Conservation (phyloP, 352 stramenopile species). For the Albugo laibachii region DNA sequence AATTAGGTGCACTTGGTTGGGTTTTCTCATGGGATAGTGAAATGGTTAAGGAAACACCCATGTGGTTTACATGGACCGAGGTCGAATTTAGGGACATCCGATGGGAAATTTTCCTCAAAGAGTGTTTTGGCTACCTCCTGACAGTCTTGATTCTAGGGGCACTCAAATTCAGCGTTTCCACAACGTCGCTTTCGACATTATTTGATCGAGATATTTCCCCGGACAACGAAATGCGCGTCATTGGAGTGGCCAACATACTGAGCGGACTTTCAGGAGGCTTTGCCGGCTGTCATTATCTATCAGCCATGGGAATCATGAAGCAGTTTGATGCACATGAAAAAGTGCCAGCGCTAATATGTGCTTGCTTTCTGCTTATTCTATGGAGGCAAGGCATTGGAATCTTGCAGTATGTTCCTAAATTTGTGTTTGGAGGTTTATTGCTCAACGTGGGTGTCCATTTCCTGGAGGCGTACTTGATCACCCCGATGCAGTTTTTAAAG, state of each 20-base stretch:
- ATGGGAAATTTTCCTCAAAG: slow-evolving; percentile 30
- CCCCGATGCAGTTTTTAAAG: slow-evolving; percentile 54
- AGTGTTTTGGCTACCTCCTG: slow-evolving; percentile 40
- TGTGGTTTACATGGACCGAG: slow-evolving; percentile 59
- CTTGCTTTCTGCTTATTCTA: slow-evolving; percentile 24
- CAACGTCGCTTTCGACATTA: slow-evolving; percentile 57
- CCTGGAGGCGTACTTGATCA: slow-evolving; percentile 52
- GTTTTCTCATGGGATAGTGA: slow-evolving; percentile 44
- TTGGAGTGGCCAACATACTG: slow-evolving; percentile 48
- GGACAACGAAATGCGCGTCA: slow-evolving; percentile 64
- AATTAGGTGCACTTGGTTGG: slow-evolving; percentile 23
- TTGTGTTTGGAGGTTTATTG: slow-evolving; percentile 58
- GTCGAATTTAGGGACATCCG: slow-evolving; percentile 37
- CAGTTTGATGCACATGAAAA: slow-evolving; percentile 65
- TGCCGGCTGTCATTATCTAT: slow-evolving; percentile 61
- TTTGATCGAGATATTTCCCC: slow-evolving; percentile 60
- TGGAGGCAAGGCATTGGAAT: slow-evolving; percentile 43
- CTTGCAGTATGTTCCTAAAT: slow-evolving; percentile 62
- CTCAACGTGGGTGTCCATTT: slow-evolving; percentile 62
- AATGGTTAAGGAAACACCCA: slow-evolving; percentile 39
- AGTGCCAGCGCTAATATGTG: slow-evolving; percentile 47
- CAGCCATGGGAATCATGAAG: slow-evolving; percentile 70
- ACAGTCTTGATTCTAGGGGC: slow-evolving; percentile 52
- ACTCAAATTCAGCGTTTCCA: slow-evolving; percentile 66
- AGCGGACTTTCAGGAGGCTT: slow-evolving; percentile 44